Conservation (phyloP, 179 eudicot genomes). For the Patellifolia procumbens region DNA sequence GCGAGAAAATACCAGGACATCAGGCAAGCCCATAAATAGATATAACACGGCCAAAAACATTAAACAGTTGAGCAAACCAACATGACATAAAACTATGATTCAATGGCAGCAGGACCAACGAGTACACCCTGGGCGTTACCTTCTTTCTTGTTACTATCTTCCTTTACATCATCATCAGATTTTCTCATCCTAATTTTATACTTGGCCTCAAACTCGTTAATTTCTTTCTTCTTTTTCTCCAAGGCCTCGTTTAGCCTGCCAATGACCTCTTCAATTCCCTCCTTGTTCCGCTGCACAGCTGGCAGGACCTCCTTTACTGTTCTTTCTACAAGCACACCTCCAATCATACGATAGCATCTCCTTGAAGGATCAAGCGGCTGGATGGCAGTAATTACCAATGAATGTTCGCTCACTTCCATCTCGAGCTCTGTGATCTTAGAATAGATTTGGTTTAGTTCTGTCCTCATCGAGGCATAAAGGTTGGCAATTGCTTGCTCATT, state of each 20-base stretch:
- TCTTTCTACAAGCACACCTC: constrained; percentile 91
- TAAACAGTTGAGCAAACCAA: no score
- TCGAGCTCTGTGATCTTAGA: constrained; percentile 93
- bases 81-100: constrained; percentile 24
- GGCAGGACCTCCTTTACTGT: constrained; percentile 88
- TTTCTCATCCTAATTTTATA: constrained; percentile 75
- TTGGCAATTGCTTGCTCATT: constrained; percentile 91
- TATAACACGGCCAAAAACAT: no score
- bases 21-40: no score
- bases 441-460: constrained; percentile 76
- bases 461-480: constrained; percentile 65
- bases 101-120: constrained; percentile 70
- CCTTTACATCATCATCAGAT: constrained; percentile 60
- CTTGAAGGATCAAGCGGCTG: constrained; percentile 82
- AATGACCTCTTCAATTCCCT: constrained; percentile 85
- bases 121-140: constrained; percentile 94
- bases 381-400: constrained; percentile 80
- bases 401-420: constrained; percentile 93
- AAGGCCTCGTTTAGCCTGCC: constrained; percentile 73
- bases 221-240: constrained; percentile 79
- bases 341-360: constrained; percentile 86
- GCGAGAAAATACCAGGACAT: no score
- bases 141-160: constrained; percentile 68
- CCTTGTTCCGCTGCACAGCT: constrained; percentile 84
- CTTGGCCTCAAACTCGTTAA: constrained; percentile 69